These are phyloP conservation scores for Populus trichocarpa DNA, from an alignment of 441 rosid genomes.

Conservation along the genomic window DNA sequence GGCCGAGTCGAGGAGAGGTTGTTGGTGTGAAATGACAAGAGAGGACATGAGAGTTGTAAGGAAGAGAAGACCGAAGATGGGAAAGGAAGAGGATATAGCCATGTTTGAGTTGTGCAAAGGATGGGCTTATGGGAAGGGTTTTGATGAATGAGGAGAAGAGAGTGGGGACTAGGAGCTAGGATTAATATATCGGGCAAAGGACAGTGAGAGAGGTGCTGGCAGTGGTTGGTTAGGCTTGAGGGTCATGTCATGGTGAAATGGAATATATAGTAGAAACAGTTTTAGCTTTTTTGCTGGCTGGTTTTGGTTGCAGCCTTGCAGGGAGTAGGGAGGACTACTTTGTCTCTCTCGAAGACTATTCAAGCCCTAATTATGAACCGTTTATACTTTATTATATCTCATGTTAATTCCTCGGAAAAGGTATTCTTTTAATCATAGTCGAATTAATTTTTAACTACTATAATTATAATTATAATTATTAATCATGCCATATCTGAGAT, in stretches of 20 bases:
- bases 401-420: too few relatives aligned
- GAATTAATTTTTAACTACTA: too few relatives aligned
- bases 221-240: background rate
- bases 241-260: background rate
- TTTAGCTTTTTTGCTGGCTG: background rate
- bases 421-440: too few relatives aligned
- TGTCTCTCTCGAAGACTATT: background rate
- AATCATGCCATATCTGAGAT: too few relatives aligned
- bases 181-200: background rate
- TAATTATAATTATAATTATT: too few relatives aligned
- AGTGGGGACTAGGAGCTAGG: background rate
- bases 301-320: background rate
- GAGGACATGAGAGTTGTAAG: constrained; percentile 14
- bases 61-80: constrained; percentile 3
- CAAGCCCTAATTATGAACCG: background rate
- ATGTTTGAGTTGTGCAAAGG: background rate
- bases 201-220: background rate
- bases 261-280: background rate
- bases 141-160: background rate
- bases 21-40: constrained; percentile 12
- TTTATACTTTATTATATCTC: too few relatives aligned
- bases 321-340: background rate
- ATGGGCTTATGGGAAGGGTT: background rate
- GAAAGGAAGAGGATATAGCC: constrained; percentile 5
- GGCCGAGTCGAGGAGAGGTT: constrained; percentile 35